A percentile compares a stretch with the other conserved stretches of the same genome.
Conservation (phyloP, 2,329 filamentous ascomycete genomes). For the Podosphaera xanthii region DNA sequence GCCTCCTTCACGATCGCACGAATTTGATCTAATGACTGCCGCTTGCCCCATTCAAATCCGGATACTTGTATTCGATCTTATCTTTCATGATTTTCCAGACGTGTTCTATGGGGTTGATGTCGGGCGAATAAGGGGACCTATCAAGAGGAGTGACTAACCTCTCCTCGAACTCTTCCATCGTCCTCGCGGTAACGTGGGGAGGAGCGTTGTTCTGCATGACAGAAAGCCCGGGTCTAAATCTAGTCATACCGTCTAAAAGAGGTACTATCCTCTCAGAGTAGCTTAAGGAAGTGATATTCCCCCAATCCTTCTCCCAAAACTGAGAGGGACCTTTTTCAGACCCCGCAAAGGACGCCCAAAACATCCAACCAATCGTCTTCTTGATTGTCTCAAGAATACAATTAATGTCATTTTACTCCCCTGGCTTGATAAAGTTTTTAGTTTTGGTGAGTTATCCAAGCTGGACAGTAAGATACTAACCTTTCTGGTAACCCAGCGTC, state of each 20-base stretch:
- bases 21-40: conserved; percentile 1
- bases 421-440: too few species aligned
- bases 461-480: too few species aligned
- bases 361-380: background rate
- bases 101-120: background rate
- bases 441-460: too few species aligned
- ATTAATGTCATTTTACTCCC: background rate
- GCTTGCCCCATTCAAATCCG: background rate
- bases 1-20: conserved; percentile 4
- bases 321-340: background rate
- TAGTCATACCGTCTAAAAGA: background rate
- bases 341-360: background rate
- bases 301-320: background rate
- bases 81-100: background rate
- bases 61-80: background rate
- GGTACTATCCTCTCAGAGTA: background rate
- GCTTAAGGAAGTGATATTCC: background rate
- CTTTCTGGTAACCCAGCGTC: too few species aligned
- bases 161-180: background rate
- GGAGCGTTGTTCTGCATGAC: background rate
- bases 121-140: background rate
- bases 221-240: background rate
- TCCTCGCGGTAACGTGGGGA: background rate
- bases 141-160: background rate
- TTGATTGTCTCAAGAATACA: background rate